A percentile compares a stretch with the other conserved stretches of the same genome.
Conservation (phyloP, 2,329 filamentous ascomycete genomes). For the Mycosphaerelloides madeirae region DNA sequence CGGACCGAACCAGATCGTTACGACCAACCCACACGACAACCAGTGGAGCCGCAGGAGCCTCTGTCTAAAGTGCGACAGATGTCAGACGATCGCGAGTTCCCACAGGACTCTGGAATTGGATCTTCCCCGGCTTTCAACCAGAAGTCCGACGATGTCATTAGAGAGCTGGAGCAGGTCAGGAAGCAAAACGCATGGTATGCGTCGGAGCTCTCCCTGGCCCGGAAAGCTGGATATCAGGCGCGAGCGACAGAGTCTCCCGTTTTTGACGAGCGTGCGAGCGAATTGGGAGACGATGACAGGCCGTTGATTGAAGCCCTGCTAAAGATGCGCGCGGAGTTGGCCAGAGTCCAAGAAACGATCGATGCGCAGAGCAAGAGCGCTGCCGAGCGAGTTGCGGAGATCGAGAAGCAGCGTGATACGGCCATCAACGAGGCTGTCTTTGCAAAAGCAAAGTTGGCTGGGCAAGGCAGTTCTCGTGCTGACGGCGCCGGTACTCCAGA, state of each 20-base stretch:
- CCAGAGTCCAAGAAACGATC: slow-evolving; percentile 83
- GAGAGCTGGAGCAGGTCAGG: slow-evolving; percentile 79
- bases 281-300: slow-evolving; percentile 87
- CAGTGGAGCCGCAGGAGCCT: slow-evolving; percentile 22
- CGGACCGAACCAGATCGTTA: slow-evolving; percentile 20
- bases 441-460: slow-evolving; percentile 86
- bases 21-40: slow-evolving; percentile 22
- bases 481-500: slow-evolving; percentile 55
- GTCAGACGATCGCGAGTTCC: slow-evolving; percentile 43
- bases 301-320: slow-evolving; percentile 88
- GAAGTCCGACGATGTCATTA: slow-evolving; percentile 69
- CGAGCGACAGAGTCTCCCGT: slow-evolving; percentile 55
- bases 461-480: slow-evolving; percentile 57
- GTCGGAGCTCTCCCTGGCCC: slow-evolving; percentile 85
- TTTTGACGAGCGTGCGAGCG: slow-evolving; percentile 69
- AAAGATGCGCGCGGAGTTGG: slow-evolving; percentile 82
- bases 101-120: slow-evolving; percentile 56
- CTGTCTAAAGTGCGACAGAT: slow-evolving; percentile 25
- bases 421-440: slow-evolving; percentile 95
- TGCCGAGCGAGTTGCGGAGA: slow-evolving; percentile 84
- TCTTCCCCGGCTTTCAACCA: slow-evolving; percentile 58
- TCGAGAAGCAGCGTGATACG: slow-evolving; percentile 88
- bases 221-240: slow-evolving; percentile 80
- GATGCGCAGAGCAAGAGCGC: slow-evolving; percentile 82
- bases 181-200: slow-evolving; percentile 95